Conservation (phyloP, 129 eudicot species). For the Logfia minima region DNA sequence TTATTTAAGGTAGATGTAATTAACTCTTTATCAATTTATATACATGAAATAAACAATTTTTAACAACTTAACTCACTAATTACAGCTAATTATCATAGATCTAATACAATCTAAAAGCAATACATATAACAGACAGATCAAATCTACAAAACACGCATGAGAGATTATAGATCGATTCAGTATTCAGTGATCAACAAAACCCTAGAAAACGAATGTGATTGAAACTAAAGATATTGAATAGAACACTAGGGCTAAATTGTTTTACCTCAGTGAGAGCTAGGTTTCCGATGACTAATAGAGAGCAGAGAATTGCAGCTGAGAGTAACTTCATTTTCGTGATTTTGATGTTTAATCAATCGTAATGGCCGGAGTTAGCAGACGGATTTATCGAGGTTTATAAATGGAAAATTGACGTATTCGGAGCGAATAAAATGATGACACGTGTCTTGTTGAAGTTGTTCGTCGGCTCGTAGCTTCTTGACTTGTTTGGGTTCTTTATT, state of each 20-base stretch:
- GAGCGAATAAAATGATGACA: conserved; percentile 12
- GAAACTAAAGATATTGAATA: background rate
- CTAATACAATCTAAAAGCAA: background rate
- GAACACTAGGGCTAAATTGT: background rate
- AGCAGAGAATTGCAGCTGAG: conserved; percentile 38
- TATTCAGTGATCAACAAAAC: conserved; percentile 5
- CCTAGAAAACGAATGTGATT: conserved; percentile 11
- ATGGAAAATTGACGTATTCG: conserved; percentile 12
- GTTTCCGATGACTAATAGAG: conserved; percentile 50
- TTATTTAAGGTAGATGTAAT: background rate
- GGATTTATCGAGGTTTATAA: conserved; percentile 18
- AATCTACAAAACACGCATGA: background rate
- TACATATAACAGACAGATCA: conserved; percentile 2
- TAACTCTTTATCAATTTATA: background rate
- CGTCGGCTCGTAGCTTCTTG: background rate
- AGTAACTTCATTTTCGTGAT: conserved; percentile 26
- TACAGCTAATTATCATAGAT: background rate
- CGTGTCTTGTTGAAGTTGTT: conserved; percentile 12
- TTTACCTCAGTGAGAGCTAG: conserved; percentile 50
- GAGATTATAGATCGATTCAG: conserved; percentile 6
- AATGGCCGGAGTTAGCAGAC: conserved; percentile 16
- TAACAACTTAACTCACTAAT: background rate
- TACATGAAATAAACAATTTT: background rate
- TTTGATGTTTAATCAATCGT: background rate
- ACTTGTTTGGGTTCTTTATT: background rate